Conservation (phyloP, 2,329 filamentous ascomycete genomes). For the Colletotrichum somersetense region DNA sequence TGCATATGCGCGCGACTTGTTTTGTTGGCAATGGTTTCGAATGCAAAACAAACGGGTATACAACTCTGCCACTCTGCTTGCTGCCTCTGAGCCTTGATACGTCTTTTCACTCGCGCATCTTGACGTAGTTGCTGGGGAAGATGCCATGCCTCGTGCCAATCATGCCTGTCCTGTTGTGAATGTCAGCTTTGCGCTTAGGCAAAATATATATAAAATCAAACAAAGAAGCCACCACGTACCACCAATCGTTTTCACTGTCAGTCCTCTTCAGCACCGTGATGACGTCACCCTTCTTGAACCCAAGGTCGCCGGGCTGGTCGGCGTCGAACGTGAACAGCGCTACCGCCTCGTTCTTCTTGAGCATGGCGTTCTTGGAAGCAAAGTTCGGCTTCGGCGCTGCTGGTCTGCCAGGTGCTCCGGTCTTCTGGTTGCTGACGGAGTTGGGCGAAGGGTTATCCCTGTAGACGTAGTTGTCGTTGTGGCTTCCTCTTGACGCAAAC, state of each 20-base stretch:
- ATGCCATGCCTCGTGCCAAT: conserved; percentile 89
- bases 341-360: conserved; percentile 84
- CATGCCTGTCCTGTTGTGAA: conserved; percentile 78
- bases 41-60: conserved; percentile 29
- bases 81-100: background rate
- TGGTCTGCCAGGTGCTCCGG: conserved; percentile 77
- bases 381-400: conserved; percentile 93
- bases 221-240: conserved; percentile 65
- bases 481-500: conserved; percentile 56
- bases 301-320: conserved; percentile 91
- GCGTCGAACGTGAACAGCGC: conserved; percentile 95
- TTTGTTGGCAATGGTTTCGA: background rate
- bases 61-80: conserved; percentile 4
- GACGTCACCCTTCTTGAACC: conserved; percentile 90
- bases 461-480: conserved; percentile 66
- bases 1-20: conserved; percentile 17
- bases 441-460: conserved; percentile 55
- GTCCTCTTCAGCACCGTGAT: conserved; percentile 97
- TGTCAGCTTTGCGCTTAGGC: conserved; percentile 1
- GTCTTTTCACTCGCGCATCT: conserved; percentile 67
- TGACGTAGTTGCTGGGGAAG: conserved; percentile 87
- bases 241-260: conserved; percentile 95
- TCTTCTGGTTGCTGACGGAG: conserved; percentile 54
- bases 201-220: background rate
- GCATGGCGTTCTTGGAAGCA: conserved; percentile 65